phyloP scores from a whole-genome alignment of 1,139 yeast species.

The Arxiozyma heterogenica region DNA sequence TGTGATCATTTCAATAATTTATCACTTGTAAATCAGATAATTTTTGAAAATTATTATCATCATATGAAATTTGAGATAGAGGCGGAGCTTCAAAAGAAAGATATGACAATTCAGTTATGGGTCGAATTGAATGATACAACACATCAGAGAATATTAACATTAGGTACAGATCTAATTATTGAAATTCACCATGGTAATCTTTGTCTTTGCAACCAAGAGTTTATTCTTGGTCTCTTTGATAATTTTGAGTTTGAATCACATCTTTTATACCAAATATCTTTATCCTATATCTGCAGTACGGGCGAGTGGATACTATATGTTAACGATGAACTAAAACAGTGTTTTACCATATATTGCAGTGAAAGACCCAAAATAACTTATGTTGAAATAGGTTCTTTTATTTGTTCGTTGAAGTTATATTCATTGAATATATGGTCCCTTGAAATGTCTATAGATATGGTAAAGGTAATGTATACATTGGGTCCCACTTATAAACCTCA shows the following conservation, averaged over 20 bases:
- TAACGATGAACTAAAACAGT: conserved; percentile 18
- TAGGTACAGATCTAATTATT: conserved; percentile 18
- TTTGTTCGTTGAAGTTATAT: conserved; percentile 23
- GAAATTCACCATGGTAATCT: conserved; percentile 24
- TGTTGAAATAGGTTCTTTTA: conserved; percentile 26
- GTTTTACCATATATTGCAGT: conserved; percentile 12
- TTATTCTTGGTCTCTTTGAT: conserved; percentile 23
- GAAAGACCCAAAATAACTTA: conserved; percentile 2
- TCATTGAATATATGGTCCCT: conserved; percentile 11
- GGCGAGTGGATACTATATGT: conserved; percentile 15
- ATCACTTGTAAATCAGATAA: conserved; percentile 15
- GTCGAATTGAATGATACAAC: conserved; percentile 18
- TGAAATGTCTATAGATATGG: conserved; percentile 4
- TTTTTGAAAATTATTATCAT: conserved; percentile 21
- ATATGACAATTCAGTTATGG: conserved; percentile 16
- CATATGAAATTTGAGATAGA: conserved; percentile 1
- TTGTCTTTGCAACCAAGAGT: conserved; percentile 25
- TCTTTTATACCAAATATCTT: conserved; percentile 14
- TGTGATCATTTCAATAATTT: conserved; percentile 14
- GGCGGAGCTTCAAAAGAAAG: not conserved
- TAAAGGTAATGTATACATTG: conserved; percentile 7
- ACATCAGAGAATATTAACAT: conserved; percentile 23
- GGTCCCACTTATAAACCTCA: conserved; percentile 8
- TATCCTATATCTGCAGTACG: conserved; percentile 10
- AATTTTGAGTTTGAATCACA: conserved; percentile 20